Evolutionary conservation across 179 eudicot genomes (phyloP), one percentile per base, ranked within the genome.

Genomic region (Camellia oleifera): DNA sequence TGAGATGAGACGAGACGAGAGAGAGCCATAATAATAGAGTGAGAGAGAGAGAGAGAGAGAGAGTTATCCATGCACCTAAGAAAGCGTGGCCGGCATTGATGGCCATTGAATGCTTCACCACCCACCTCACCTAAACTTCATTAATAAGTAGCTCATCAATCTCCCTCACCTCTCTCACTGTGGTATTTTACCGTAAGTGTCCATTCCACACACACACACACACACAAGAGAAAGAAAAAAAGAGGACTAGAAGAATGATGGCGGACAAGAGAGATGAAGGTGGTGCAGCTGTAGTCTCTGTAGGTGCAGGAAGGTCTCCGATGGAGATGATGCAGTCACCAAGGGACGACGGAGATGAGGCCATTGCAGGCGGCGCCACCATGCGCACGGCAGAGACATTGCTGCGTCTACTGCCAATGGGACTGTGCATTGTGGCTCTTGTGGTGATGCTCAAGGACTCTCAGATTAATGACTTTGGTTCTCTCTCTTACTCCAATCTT

Each of bases 371-470:
- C 52, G 87, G 85, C 80, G 50, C 87, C 77, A 60, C 84, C 83
- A 83, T 92, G 82, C 83, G 94, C 12, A 89, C 89, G 7, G 92
- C 87, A 2, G 99, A 96, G 90, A 96, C 93, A 4, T 62, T 96
- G 54, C 89, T 96, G 12, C 81, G 99, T 44, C 75, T 96, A 65
- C 45, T 92, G 45, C 98, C 99, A 9, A 83, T 91, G 88, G 93
- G 92, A 0, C 83, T 96, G 0, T 92, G 97, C 72, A 85, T 94
- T 4, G 87, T 82, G 26, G 90, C 99, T 0, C 91, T 96, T 12
- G 90, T 87, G 40, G 76, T 96, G 62, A 94, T 96, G 98, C 94
- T 94, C 81, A 91, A 94, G 73, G 83, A 94, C 77, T 86, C 97
- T 4, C 84, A 92, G 82, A 76, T 90, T 60, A 91, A 85, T 50